Evolutionary conservation across 768 basidiomycete species (phyloP), one percentile per base, ranked within the genome.

Genomic region (Zangia roseola): DNA sequence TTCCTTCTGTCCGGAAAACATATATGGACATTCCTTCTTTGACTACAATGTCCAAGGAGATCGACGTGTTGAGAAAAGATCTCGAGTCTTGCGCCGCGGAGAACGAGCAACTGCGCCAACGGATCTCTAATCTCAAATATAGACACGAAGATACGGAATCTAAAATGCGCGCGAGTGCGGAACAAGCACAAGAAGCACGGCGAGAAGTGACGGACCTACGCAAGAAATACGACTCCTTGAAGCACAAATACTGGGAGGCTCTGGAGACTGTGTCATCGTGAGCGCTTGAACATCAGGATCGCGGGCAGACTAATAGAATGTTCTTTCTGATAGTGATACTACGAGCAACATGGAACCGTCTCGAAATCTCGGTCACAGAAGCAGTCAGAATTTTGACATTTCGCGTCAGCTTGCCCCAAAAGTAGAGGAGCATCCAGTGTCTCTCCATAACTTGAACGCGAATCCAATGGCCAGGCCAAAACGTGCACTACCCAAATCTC

Each of bases 1-100:
- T 75, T 1, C 81, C 84, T 13, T 72, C 78, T 45, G 74, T 87
- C 28, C 81, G 84, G 37, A 78, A 66, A 47, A 67, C 86, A 14
- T 78, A 74, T 52, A 65, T 84, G 47, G 81, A 81, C 49, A 53
- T 70, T 19, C 45, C 66, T n/a, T 69, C 66, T 14, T 19, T 58
- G 14, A 30, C 31, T 7, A 28, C 40, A 5, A 36, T 59, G 52
- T 50, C 70, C 34, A 67, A 63, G 19, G 68, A 74, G 44, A 62
- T 77, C 10, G 61, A 65, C 2, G 42, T 53, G 14, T 66, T 78
- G 20, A 73, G 76, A 25, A 61, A 54, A 16, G 74, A 71, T 24
- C 63, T 80, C 16, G 60, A 65, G 10, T 55, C 54, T 8, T 69
- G 79, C 7, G 62, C 68, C 31, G 60, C 54, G 30, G 73, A 76